Percentiles rank a stretch among this genome's conserved stretches.
Evolutionary conservation across 257 asterid species (phyloP).

Genomic region (Anisodus acutangulus): DNA sequence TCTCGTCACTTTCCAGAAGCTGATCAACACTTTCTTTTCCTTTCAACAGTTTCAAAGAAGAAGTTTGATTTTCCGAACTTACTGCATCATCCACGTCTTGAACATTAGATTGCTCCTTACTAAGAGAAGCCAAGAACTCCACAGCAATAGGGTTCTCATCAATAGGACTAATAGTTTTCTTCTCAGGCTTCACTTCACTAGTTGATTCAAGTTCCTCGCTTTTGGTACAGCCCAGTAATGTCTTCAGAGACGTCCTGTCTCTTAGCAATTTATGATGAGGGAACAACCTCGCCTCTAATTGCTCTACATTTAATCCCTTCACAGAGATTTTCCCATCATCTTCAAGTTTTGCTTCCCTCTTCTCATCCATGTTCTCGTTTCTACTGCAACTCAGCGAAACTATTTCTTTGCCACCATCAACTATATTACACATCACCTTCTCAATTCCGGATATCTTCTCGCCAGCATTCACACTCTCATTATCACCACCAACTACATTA

Average conservation of each 20-base stretch:
- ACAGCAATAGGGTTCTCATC: constrained; percentile 51
- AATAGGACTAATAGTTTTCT: constrained; percentile 38
- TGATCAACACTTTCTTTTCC: constrained; percentile 47
- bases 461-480: constrained; percentile 32
- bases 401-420: constrained; percentile 35
- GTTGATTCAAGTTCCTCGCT: constrained; percentile 26
- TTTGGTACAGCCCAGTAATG: constrained; percentile 38
- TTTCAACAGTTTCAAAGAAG: constrained; percentile 37
- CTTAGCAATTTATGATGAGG: constrained; percentile 79
- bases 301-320: constrained; percentile 62
- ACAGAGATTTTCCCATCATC: constrained; percentile 45
- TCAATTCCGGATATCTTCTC: constrained; percentile 16
- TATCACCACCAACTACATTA: constrained; percentile 50
- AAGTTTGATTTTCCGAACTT: constrained; percentile 35
- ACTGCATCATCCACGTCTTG: constrained; percentile 58
- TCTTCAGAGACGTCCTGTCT: constrained; percentile 55
- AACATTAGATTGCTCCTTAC: constrained; percentile 44
- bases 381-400: constrained; percentile 14
- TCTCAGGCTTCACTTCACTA: constrained; percentile 36
- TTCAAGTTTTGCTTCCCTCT: constrained; percentile 30
- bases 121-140: constrained; percentile 54
- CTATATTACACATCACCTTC: background rate
- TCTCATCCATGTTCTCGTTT: constrained; percentile 1
- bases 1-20: constrained; percentile 65
- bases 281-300: constrained; percentile 67